Base-by-base conservation (phyloP, 2,329 filamentous ascomycete species). In the Botrytis elliptica region DNA sequence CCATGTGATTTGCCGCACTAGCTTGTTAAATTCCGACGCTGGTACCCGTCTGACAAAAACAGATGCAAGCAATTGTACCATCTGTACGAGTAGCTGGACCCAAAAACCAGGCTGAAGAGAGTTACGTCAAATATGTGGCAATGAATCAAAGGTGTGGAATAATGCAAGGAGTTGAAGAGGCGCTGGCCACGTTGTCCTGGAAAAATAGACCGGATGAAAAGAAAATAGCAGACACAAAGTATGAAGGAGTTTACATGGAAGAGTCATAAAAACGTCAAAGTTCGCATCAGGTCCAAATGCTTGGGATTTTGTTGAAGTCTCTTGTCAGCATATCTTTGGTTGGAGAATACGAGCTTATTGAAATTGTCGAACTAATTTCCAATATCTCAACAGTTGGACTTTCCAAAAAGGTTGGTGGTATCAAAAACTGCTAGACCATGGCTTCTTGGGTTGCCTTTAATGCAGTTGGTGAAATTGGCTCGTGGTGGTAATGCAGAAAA, bases 291-390 rank as follows among this genome's bases (percentile, higher is more conserved):
- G 33, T 38, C 68, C 68, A 22, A 38, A 63, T 29, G 55, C 10
- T 12, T 29, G 67, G 52, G 29, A 14, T 46, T 29, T 42, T 33
- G 22, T 16, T 7, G 22, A 46, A 46, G 42, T 33, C 29, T 40
- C 59, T 49, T 65, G 44, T 33, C 70, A 65, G 57, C 44, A 52
- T 38, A 65, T 71, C 69, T 71, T 64, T 71, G 69, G 69, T 42
- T 29, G 18, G 49, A 49, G 44, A 62, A 64, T 38, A 64, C 69
- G 69, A 64, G 57, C 57, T 63, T 44, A 49, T 42, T 40, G 42
- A 18, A 9, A 33, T 8, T n/a, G 55, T 20, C 20, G 69, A 29
- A 22, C 22, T 67, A 36, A 67, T 8, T 52, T 40, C 33, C 20
- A 25, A 55, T 49, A 8, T 38, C 22, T 67, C 29, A 52, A 67